Percentiles rank a stretch among this genome's conserved stretches.
Evolutionary conservation across 1,284 basidiomycete species (phyloP).

Genomic region (Singerocomus inundabilis): DNA sequence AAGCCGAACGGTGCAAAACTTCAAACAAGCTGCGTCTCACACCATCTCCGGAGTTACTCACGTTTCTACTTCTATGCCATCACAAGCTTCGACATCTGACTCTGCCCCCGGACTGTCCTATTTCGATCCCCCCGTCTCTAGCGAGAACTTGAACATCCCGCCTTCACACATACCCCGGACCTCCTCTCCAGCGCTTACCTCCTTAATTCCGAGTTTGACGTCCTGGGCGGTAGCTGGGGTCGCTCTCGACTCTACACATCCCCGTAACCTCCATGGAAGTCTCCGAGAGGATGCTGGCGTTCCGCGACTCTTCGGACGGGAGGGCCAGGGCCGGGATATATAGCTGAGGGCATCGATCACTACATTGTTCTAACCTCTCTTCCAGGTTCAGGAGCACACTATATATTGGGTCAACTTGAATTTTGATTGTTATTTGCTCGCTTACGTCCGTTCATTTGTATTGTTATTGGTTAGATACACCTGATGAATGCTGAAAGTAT

Average conservation of each 20-base stretch:
- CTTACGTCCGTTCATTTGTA: conserved; percentile 12
- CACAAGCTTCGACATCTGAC: conserved; percentile 3
- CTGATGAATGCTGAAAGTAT: neutral
- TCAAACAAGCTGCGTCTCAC: conserved; percentile 35
- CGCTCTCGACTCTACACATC: conserved; percentile 14
- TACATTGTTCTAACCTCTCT: neutral
- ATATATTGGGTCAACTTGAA: conserved; percentile 1
- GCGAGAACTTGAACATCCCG: conserved; percentile 2
- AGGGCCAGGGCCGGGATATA: conserved; percentile 35
- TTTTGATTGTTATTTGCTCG: conserved; percentile 3
- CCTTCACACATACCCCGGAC: conserved; percentile 11
- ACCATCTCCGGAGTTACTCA: conserved; percentile 30
- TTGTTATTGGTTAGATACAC: conserved; percentile 11
- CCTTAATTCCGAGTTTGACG: conserved; percentile 34
- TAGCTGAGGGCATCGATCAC: conserved; percentile 11
- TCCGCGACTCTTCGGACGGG: conserved; percentile 28
- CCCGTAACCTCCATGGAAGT: conserved; percentile 1
- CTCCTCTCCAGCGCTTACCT: conserved; percentile 33
- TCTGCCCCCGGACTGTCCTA: conserved; percentile 1
- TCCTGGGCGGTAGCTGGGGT: conserved; percentile 36
- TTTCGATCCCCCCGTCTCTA: neutral
- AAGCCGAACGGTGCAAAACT: conserved; percentile 34
- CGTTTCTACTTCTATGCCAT: neutral
- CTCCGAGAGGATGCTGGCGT: conserved; percentile 20
- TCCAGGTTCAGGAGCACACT: neutral